These are phyloP conservation scores for Diutina scorzettiae DNA, from an alignment of 1,139 yeast species.

Conservation along the genomic window DNA sequence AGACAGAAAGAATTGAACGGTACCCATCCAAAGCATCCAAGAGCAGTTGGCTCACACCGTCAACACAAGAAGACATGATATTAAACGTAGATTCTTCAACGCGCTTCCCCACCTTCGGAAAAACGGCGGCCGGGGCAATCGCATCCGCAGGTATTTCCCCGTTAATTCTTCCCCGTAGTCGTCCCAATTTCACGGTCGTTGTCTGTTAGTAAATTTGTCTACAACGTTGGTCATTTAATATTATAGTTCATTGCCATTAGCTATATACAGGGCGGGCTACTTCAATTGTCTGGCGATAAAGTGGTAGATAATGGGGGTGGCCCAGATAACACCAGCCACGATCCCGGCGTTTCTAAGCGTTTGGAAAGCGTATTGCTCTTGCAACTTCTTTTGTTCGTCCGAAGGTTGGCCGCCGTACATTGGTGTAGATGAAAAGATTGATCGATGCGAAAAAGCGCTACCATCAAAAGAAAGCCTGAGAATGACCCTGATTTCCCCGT, in stretches of 20 bases:
- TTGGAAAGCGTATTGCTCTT: slow-evolving; percentile 55
- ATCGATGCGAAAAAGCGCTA: neutral
- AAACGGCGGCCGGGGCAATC: too few species aligned
- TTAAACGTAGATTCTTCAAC: too few species aligned
- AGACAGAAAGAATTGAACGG: slow-evolving; percentile 54
- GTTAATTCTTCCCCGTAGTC: too few species aligned
- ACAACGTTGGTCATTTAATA: too few species aligned
- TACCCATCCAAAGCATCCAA: neutral
- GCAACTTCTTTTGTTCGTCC: slow-evolving; percentile 69
- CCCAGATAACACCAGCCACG: slow-evolving; percentile 73
- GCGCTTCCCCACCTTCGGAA: too few species aligned
- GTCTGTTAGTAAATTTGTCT: too few species aligned
- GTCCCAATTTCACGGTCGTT: too few species aligned
- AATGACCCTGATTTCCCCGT: slow-evolving; percentile 78
- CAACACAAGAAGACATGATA: neutral
- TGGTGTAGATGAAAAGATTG: neutral
- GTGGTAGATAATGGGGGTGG: slow-evolving; percentile 53
- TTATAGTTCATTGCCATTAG: too few species aligned
- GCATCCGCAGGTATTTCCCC: too few species aligned
- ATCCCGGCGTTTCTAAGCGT: slow-evolving; percentile 58
- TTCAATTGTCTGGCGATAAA: slow-evolving; percentile 47
- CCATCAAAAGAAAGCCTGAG: neutral
- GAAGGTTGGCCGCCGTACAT: slow-evolving; percentile 14
- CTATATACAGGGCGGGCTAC: slow-evolving; percentile 1
- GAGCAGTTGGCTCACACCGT: neutral